Percentiles rank a stretch among this genome's conserved stretches.
Evolutionary conservation across 2,329 filamentous ascomycete genomes (phyloP).

Genomic region (Cercospora sojina): DNA sequence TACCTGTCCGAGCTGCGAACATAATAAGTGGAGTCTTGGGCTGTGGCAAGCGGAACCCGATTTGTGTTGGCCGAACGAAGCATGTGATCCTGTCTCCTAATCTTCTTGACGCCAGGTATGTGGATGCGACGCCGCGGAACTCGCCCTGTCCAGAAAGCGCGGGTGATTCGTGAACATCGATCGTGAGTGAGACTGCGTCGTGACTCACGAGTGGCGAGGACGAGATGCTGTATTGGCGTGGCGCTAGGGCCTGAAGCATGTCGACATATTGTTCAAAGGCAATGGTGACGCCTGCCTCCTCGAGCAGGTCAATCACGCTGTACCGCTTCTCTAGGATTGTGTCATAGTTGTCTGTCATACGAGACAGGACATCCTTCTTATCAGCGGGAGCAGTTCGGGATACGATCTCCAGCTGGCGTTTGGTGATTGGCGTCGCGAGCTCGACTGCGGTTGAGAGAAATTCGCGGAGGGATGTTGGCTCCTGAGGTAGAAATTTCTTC

Average conservation of each 20-base stretch:
- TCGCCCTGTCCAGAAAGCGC: slow-evolving; percentile 24
- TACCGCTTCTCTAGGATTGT: slow-evolving; percentile 45
- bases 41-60: slow-evolving; percentile 44
- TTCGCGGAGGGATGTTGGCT: slow-evolving; percentile 1
- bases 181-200: slow-evolving; percentile 54
- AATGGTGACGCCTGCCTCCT: slow-evolving; percentile 57
- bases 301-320: slow-evolving; percentile 64
- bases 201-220: slow-evolving; percentile 25
- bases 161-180: slow-evolving; percentile 50
- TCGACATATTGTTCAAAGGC: slow-evolving; percentile 57
- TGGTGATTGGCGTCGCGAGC: slow-evolving; percentile 62
- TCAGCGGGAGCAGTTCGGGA: slow-evolving; percentile 12
- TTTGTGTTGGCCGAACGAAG: slow-evolving; percentile 39
- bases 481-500: slow-evolving; percentile 19
- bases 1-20: slow-evolving; percentile 53
- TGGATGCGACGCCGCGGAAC: slow-evolving; percentile 43
- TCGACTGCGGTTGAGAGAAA: slow-evolving; percentile 63
- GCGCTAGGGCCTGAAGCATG: slow-evolving; percentile 23
- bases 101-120: slow-evolving; percentile 40
- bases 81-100: slow-evolving; percentile 43
- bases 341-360: slow-evolving; percentile 44
- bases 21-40: slow-evolving; percentile 51
- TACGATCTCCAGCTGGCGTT: slow-evolving; percentile 43
- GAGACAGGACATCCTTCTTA: slow-evolving; percentile 44
- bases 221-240: slow-evolving; percentile 32